Base-by-base conservation (phyloP, 148 eudicot genomes). In the Chenopodium suecicum region DNA sequence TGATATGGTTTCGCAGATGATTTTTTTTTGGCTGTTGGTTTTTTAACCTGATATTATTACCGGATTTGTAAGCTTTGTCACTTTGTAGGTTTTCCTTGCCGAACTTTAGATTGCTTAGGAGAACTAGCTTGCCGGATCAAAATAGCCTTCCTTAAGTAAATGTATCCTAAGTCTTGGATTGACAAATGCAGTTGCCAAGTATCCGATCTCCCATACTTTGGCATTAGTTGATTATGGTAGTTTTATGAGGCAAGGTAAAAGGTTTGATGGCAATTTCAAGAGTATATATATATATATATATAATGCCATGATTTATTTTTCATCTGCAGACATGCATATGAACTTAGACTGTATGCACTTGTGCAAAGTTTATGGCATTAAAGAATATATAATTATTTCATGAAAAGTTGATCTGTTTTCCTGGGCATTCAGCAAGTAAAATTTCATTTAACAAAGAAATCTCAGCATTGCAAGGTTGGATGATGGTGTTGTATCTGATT, bases 401-500 rank as follows among this genome's bases (percentile, higher is more conserved):
- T 7, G 23, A 46, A 23, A 72, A 46, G 52, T 41, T 44, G 20
- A 23, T 47, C 19, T 0, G 12, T 22, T 17, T 72, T 2, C 17
- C 46, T 41, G 27, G 54, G 17, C 29, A 6, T 27, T 27, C 29
- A 41, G 7, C 75, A 72, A 70, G 62, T 34, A 37, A 70, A 20
- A 34, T 41, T 37, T 3, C n/a, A 71, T n/a, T 1, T 12, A 41
- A 5, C 6, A 41, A 6, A 4, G 5, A 41, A n/a, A 22, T 72
- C 22, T n/a, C 75, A 72, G 75, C 56, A 9, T 72, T 72, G 77
- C 77, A 74, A 25, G 77, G 29, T 74, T 50, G 11, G 77, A 25
- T 29, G 62, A 74, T 29, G 63, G 34, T 74, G 62, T 63, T 74
- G 77, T 32, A 27, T 63, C 63, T 74, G 63, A 50, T 74, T 14